These are phyloP conservation scores for Phytophthora pseudosyringae DNA, from an alignment of 352 stramenopile genomes.

Conservation along the genomic window DNA sequence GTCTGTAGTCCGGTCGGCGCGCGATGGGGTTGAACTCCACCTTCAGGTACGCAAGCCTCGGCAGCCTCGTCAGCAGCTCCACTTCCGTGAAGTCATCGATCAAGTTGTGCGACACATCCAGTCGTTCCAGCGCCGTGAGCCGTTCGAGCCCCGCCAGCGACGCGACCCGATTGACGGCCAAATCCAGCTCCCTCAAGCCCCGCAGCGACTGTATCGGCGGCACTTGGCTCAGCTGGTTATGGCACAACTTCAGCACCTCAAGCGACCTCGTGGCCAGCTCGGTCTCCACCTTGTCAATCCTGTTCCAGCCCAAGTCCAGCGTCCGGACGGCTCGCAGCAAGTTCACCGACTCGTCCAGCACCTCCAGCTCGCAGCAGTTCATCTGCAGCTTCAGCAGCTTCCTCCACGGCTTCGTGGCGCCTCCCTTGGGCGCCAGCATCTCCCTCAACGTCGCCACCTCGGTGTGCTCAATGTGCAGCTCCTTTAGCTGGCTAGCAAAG, in stretches of 20 bases:
- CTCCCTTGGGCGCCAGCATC: constrained; percentile 44
- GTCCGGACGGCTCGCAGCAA: constrained; percentile 46
- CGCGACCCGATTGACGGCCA: constrained; percentile 71
- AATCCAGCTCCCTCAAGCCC: constrained; percentile 57
- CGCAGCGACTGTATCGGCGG: constrained; percentile 51
- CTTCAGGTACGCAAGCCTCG: constrained; percentile 49
- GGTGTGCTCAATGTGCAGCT: constrained; percentile 78
- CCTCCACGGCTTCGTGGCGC: constrained; percentile 36
- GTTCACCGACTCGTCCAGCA: constrained; percentile 66
- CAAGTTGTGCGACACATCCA: constrained; percentile 80
- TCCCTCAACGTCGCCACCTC: constrained; percentile 48
- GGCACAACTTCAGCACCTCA: constrained; percentile 65
- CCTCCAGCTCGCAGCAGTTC: constrained; percentile 65
- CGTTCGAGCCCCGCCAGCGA: constrained; percentile 61
- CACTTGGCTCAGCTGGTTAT: constrained; percentile 63
- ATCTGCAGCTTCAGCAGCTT: constrained; percentile 64
- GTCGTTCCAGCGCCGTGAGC: constrained; percentile 47
- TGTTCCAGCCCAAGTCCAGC: constrained; percentile 79
- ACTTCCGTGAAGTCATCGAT: constrained; percentile 62
- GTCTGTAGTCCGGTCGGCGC: constrained; percentile 72
- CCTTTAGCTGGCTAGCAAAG: constrained; percentile 68
- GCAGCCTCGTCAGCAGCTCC: constrained; percentile 54
- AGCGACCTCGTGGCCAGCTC: constrained; percentile 43
- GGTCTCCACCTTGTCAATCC: constrained; percentile 52
- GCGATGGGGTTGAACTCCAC: constrained; percentile 82